These are phyloP conservation scores for Mycena filopes DNA, from an alignment of 768 basidiomycete genomes.

Conservation along the genomic window DNA sequence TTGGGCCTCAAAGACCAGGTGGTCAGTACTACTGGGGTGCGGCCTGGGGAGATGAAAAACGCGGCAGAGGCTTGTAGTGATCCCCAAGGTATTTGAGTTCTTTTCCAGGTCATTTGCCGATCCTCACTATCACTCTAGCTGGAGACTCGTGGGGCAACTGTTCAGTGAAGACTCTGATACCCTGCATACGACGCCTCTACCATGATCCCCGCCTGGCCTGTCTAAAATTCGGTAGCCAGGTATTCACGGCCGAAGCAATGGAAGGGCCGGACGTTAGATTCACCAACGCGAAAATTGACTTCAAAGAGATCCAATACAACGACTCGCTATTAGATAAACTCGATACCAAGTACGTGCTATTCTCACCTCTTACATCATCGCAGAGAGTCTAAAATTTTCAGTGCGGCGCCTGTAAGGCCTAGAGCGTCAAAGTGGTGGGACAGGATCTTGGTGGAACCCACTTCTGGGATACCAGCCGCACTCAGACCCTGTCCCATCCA, in stretches of 20 bases:
- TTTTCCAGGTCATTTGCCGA: neutral
- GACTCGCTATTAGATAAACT: too few species aligned
- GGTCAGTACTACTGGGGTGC: neutral
- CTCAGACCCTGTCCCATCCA: neutral
- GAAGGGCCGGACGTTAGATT: too few species aligned
- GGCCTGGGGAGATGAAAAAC: neutral
- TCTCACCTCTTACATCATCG: too few species aligned
- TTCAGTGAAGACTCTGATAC: neutral
- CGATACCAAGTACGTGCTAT: too few species aligned
- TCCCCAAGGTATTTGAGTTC: neutral
- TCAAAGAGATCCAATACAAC: too few species aligned
- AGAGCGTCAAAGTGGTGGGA: neutral
- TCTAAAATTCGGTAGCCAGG: neutral
- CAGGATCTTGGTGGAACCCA: neutral
- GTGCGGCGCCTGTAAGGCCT: too few species aligned
- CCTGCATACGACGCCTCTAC: neutral
- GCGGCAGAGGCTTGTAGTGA: neutral
- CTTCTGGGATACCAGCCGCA: neutral
- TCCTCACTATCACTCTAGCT: neutral
- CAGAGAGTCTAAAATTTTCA: too few species aligned
- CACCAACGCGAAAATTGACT: too few species aligned
- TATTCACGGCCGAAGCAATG: too few species aligned
- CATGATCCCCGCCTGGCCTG: neutral
- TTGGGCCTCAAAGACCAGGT: neutral
- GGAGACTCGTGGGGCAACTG: neutral